These are phyloP conservation scores for Clathrospora elynae DNA, from an alignment of 2,329 filamentous ascomycete genomes.

Conservation along the genomic window DNA sequence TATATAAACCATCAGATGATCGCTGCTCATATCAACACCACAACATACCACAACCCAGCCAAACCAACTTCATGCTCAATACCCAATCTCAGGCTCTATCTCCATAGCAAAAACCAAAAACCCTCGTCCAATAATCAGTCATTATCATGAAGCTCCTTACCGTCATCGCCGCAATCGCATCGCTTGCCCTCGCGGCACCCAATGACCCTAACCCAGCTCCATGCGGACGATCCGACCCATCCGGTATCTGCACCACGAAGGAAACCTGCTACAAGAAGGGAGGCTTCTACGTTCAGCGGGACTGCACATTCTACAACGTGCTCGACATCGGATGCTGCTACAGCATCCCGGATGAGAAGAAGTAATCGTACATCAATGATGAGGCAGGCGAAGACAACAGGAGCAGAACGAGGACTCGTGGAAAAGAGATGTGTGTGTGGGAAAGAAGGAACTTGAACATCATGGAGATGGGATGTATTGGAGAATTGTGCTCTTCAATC, in stretches of 20 bases:
- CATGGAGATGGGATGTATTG: no score
- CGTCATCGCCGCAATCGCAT: slow-evolving; percentile 20
- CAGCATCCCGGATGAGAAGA: slow-evolving; percentile 28
- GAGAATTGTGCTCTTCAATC: no score
- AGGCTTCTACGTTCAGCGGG: slow-evolving; percentile 39
- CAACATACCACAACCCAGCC: slow-evolving; percentile 1
- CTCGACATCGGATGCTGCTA: slow-evolving; percentile 41
- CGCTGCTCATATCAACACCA: not conserved
- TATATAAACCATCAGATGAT: slow-evolving; percentile 16
- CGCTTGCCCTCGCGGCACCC: slow-evolving; percentile 25
- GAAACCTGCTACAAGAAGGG: slow-evolving; percentile 29
- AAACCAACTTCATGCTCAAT: not conserved
- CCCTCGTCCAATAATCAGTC: not conserved
- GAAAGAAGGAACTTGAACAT: no score
- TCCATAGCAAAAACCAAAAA: not conserved
- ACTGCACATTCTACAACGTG: slow-evolving; percentile 39
- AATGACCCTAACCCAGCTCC: slow-evolving; percentile 37
- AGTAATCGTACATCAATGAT: no score
- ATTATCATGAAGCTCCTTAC: slow-evolving; percentile 20
- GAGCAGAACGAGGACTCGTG: no score
- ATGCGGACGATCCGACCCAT: slow-evolving; percentile 35
- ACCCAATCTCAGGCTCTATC: not conserved
- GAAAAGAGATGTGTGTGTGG: no score
- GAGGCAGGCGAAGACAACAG: no score
- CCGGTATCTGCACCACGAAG: slow-evolving; percentile 37